Evolutionary conservation across 345 rosid genomes (phyloP), one percentile per base, ranked within the genome.

Genomic region (Populus euphratica): DNA sequence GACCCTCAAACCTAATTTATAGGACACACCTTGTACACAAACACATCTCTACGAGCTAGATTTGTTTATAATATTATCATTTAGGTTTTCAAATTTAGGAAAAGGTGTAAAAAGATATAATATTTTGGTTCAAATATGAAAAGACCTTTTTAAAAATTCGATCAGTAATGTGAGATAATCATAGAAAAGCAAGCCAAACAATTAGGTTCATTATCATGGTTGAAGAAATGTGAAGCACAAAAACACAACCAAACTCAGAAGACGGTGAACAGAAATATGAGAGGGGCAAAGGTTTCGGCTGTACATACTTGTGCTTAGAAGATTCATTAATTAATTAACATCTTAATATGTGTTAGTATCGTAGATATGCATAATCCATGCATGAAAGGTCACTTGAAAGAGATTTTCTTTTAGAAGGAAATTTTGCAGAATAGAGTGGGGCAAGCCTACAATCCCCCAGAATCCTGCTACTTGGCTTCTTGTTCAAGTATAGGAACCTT

Each of bases 401-500:
- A 39, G 18, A 20, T 0, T 10, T 43, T 43, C 12, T 38, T 43
- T 43, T 43, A 2, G 6, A 27, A 21, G 52, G n/a, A 23, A 33
- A 68, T 16, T 43, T n/a, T 47, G 66, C n/a, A 54, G 64, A n/a
- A 18, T 13, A 43, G 21, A 44, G 67, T 17, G 33, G 62, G 62
- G 6, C 7, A 36, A 5, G 44, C 36, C 38, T 44, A 29, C 35
- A 31, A 20, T 68, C 49, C 18, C 17, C 33, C 29, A 20, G 6
- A 49, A 38, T 27, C n/a, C 21, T 47, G 62, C 85, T 86, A 96
- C 74, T 92, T 90, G 27, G 99, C 97, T 61, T 36, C 95, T 82
- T 92, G 99, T 71, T 93, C 97, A 80, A 88, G 81, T 73, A 96
- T 83, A 0, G 94, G 96, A 66, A 89, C 86, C 65, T 88, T 90